A percentile compares a stretch with the other conserved stretches of the same genome.
phyloP scores from a whole-genome alignment of 257 asterid genomes.

The Solanum lycopersicoides region DNA sequence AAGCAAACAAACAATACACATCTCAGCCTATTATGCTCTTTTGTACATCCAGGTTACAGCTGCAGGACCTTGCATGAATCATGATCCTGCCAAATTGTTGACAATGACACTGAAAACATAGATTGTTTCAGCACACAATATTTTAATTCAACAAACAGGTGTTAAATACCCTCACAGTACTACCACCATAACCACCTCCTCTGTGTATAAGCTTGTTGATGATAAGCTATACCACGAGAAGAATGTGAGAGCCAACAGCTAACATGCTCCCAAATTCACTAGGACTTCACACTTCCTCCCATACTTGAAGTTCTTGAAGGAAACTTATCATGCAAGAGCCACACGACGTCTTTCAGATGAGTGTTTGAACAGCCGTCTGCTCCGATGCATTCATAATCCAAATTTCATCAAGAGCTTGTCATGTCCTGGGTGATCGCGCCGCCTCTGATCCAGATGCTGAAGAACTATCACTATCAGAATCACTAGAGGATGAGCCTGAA shows the following conservation, averaged over 20 bases:
- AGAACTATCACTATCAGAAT: constrained; percentile 75
- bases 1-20: constrained; percentile 3
- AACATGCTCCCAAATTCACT: neutral
- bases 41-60: neutral
- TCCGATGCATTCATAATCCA: neutral
- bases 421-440: constrained; percentile 43
- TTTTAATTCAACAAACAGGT: neutral
- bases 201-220: neutral
- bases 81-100: neutral
- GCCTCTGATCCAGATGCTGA: constrained; percentile 61
- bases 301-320: neutral
- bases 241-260: neutral
- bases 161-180: neutral
- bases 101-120: neutral
- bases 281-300: neutral
- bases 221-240: neutral
- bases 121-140: neutral
- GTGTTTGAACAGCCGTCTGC: neutral
- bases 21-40: neutral
- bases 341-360: neutral
- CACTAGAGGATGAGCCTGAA: constrained; percentile 86
- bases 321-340: neutral
- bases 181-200: neutral
- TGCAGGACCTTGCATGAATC: neutral
- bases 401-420: constrained; percentile 5